Conservation (phyloP, 2,329 filamentous ascomycete species). For the Trichoderma sp. region DNA sequence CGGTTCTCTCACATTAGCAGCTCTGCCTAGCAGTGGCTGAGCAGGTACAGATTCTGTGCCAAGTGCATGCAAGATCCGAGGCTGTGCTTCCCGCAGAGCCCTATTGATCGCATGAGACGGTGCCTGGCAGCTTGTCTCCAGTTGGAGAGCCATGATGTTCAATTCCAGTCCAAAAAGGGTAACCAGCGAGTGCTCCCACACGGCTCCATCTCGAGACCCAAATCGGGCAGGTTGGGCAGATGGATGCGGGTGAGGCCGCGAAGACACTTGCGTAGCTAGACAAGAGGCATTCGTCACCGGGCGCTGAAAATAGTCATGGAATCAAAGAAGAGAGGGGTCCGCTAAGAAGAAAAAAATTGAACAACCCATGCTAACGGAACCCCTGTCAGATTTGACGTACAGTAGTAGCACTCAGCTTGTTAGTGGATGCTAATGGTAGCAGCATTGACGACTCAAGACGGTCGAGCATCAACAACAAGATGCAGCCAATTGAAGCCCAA, state of each 20-base stretch:
- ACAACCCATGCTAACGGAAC: background rate
- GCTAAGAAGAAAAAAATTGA: background rate
- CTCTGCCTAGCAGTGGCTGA: background rate
- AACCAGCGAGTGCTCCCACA: background rate
- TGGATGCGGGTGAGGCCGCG: background rate
- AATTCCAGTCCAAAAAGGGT: background rate
- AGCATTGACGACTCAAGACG: background rate
- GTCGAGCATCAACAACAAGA: background rate
- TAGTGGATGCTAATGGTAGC: background rate
- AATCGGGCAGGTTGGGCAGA: background rate
- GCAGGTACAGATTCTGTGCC: background rate
- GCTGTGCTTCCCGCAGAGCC: background rate
- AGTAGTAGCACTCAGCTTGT: background rate
- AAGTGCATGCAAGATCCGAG: background rate
- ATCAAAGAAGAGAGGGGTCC: background rate
- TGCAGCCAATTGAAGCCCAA: background rate
- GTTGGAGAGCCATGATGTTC: too few species aligned
- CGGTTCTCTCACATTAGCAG: background rate
- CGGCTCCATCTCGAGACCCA: background rate
- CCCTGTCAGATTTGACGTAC: background rate
- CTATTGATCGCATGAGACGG: background rate
- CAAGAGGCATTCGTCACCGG: background rate
- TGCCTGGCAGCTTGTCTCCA: background rate
- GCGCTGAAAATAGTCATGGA: background rate
- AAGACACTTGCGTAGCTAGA: slow-evolving; percentile 7